Evolutionary conservation across 148 eudicot genomes (phyloP), one percentile per base, ranked within the genome.

Genomic region (Fagopyrum esculentum): DNA sequence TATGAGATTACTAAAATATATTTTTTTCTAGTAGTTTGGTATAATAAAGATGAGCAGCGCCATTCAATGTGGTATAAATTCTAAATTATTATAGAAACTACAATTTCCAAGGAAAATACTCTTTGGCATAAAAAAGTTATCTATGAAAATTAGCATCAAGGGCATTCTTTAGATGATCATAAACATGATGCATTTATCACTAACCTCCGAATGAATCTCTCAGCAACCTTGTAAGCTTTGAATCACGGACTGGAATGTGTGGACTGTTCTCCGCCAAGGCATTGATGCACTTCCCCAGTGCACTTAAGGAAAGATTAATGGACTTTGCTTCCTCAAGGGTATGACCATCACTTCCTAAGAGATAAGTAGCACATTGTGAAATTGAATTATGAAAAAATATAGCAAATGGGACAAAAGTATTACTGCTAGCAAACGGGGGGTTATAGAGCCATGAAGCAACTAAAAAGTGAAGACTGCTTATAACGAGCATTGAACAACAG

Each of bases 181-280:
- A 45, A 57, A 72, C 3, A 74, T 56, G 17, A 57, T 29, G 47
- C 9, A 22, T 61, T 16, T 45, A 4, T 72, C 0, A 17, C 81
- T 76, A 77, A 93, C 98, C 98, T 84, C 98, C 98, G 78, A 93
- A 93, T 74, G 98, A 93, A 87, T 93, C 97, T 76, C 91, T 86
- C 85, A 93, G 91, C 86, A 93, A 79, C 76, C 98, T 88, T 64
- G 98, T 93, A 79, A 93, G 93, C 83, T 93, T 93, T 75, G 98
- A 93, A 77, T 93, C 98, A 46, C 98, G 98, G 56, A 93, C 89
- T 69, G 98, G 98, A 79, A 93, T 86, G 80, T 93, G 98, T 61
- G 97, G 66, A 78, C 91, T 93, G 82, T 89, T 89, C 78, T 93
- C 98, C 54, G 98, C 98, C 79, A 93, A 80, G 75, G 98, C 97